Conservation (phyloP, 768 basidiomycete genomes). For the Boletus pseudo-olivaceus region DNA sequence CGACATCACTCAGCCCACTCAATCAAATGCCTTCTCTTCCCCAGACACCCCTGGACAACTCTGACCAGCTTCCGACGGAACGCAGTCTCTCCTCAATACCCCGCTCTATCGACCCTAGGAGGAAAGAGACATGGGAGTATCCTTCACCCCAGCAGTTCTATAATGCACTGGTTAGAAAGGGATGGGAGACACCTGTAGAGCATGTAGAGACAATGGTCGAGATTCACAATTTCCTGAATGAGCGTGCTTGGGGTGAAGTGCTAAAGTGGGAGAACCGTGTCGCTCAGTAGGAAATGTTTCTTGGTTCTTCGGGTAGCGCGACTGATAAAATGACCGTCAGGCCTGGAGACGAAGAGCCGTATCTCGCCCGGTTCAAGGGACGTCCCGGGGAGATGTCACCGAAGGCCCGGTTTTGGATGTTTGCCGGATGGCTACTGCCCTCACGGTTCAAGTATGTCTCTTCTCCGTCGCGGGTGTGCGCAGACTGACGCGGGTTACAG, state of each 20-base stretch:
- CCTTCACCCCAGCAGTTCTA: constrained; percentile 98
- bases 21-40: constrained; percentile 91
- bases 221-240: constrained; percentile 97
- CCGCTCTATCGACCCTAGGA: constrained; percentile 41
- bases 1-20: constrained; percentile 51
- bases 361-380: constrained; percentile 83
- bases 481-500: constrained; percentile 39
- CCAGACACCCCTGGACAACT: constrained; percentile 59
- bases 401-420: constrained; percentile 83
- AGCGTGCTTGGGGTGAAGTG: constrained; percentile 94
- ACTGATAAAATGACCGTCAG: constrained; percentile 34
- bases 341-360: constrained; percentile 52
- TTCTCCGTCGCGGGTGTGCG: neutral
- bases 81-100: constrained; percentile 86
- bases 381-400: constrained; percentile 92
- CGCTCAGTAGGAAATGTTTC: constrained; percentile 19
- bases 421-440: constrained; percentile 88
- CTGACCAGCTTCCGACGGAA: constrained; percentile 59
- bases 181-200: constrained; percentile 96
- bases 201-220: constrained; percentile 96
- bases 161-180: constrained; percentile 93
- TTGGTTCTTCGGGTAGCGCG: neutral
- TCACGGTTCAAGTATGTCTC: constrained; percentile 78
- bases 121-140: constrained; percentile 75
- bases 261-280: constrained; percentile 83